Percentiles rank a stretch among this genome's conserved stretches.
Evolutionary conservation across 352 stramenopile species (phyloP).

Genomic region (Phytophthora sojae): DNA sequence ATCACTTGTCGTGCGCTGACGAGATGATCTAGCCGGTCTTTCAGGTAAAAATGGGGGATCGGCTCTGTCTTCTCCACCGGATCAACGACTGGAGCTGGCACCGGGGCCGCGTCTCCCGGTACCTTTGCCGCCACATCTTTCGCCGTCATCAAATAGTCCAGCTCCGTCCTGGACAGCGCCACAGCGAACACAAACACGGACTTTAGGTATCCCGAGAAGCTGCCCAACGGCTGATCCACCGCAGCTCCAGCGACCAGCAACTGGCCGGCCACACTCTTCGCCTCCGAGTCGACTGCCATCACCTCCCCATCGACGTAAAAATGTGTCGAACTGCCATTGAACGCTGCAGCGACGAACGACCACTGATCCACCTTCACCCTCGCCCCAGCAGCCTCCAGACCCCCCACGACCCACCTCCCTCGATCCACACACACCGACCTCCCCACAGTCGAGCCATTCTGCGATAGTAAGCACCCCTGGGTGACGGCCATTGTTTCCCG

Average conservation of each 20-base stretch:
- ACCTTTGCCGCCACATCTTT: background rate
- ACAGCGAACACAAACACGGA: constrained; percentile 57
- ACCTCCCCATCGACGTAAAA: constrained; percentile 34
- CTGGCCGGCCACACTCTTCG: constrained; percentile 29
- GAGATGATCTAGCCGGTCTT: constrained; percentile 29
- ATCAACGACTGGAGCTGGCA: background rate
- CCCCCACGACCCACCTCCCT: constrained; percentile 44
- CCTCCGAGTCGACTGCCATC: constrained; percentile 31
- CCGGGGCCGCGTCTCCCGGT: background rate
- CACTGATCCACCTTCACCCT: constrained; percentile 35
- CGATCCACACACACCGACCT: constrained; percentile 48
- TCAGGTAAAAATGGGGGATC: constrained; percentile 34
- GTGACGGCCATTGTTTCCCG: constrained; percentile 20
- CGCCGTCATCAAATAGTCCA: constrained; percentile 50
- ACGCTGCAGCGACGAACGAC: constrained; percentile 53
- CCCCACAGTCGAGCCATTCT: constrained; percentile 46
- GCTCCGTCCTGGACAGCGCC: constrained; percentile 44
- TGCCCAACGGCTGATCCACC: constrained; percentile 13
- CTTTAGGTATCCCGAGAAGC: constrained; percentile 48
- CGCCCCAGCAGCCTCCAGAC: constrained; percentile 1
- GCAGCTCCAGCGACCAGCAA: constrained; percentile 26
- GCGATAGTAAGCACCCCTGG: constrained; percentile 54
- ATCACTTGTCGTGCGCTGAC: constrained; percentile 26
- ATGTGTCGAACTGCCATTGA: constrained; percentile 29
- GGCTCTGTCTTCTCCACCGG: background rate